Conservation (phyloP, 441 rosid genomes). For the Erodium trifolium region DNA sequence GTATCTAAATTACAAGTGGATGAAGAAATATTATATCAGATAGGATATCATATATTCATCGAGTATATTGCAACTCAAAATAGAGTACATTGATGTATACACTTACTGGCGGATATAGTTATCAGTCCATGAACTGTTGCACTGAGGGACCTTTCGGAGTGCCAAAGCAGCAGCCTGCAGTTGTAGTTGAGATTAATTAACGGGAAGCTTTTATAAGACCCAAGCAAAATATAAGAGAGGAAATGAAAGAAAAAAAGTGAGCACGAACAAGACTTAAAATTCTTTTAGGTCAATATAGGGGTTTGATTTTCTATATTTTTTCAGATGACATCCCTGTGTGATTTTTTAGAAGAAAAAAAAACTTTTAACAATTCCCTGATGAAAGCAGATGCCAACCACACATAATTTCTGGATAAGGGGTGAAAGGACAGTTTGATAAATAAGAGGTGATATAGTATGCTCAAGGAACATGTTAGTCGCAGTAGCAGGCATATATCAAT, state of each 20-base stretch:
- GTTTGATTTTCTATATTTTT: too few relatives aligned
- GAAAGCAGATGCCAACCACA: not conserved
- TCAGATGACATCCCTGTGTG: not conserved
- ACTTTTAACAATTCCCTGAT: not conserved
- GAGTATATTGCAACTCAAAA: conserved; percentile 1
- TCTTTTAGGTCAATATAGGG: not conserved
- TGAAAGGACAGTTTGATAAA: not conserved
- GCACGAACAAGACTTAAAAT: not conserved
- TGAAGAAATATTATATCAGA: conserved; percentile 8
- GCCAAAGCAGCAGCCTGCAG: conserved; percentile 94
- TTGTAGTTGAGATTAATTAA: conserved; percentile 16
- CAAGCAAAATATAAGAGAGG: not conserved
- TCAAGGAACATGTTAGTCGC: not conserved
- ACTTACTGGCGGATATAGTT: conserved; percentile 89
- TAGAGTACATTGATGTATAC: conserved; percentile 3
- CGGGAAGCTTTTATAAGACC: not conserved
- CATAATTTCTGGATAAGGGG: not conserved
- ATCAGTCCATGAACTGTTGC: conserved; percentile 96
- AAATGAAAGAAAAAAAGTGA: not conserved
- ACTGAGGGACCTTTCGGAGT: conserved; percentile 79
- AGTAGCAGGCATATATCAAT: not conserved
- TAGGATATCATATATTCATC: not conserved
- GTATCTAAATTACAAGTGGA: conserved; percentile 37
- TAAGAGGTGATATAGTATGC: not conserved
- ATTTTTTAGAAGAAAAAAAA: not conserved